Conservation (phyloP, 106 monocot genomes). For the Dactylorhiza incarnata region DNA sequence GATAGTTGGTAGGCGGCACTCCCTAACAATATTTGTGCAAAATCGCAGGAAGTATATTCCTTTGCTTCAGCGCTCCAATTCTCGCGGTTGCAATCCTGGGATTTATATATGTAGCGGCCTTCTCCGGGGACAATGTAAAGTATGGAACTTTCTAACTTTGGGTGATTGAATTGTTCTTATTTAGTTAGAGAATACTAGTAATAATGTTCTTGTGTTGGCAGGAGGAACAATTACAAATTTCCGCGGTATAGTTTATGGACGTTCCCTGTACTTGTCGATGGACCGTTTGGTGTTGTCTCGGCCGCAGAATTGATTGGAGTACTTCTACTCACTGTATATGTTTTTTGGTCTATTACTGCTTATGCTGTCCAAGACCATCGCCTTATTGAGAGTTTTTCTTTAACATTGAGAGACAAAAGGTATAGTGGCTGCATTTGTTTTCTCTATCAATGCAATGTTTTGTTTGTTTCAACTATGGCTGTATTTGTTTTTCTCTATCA, state of each 20-base stretch:
- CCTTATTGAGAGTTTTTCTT: constrained; percentile 3
- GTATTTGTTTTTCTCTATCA: background rate
- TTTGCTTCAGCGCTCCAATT: constrained; percentile 49
- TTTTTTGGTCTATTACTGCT: constrained; percentile 38
- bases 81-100: constrained; percentile 58
- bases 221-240: constrained; percentile 39
- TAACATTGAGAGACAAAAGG: constrained; percentile 30
- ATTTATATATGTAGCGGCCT: constrained; percentile 44
- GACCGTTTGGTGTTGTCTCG: constrained; percentile 85
- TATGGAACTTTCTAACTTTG: constrained; percentile 16
- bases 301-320: constrained; percentile 79
- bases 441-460: background rate
- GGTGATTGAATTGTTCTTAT: background rate
- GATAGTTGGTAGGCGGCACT: too few relatives aligned
- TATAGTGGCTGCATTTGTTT: constrained; percentile 9
- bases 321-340: constrained; percentile 47
- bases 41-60: constrained; percentile 61
- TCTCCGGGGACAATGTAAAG: constrained; percentile 33
- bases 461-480: too few relatives aligned
- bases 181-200: background rate
- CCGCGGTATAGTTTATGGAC: constrained; percentile 67
- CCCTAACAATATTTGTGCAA: too few relatives aligned
- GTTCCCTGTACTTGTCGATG: constrained; percentile 71
- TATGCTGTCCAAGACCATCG: constrained; percentile 13
- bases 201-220: constrained; percentile 10